phyloP scores from a whole-genome alignment of 2,329 filamentous ascomycete species.

The Colletotrichum scovillei region DNA sequence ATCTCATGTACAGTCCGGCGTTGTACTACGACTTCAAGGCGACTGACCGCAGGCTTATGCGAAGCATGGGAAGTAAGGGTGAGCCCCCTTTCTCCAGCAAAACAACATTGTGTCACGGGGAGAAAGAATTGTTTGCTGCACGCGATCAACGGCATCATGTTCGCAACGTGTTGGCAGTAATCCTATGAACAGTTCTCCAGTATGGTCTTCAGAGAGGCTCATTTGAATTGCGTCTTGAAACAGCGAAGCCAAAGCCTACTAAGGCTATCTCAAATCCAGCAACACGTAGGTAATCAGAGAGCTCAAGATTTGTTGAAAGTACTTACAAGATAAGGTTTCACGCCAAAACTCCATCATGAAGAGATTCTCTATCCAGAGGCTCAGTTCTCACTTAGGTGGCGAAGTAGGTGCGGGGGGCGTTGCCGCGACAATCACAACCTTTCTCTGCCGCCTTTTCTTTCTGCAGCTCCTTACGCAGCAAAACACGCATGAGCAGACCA shows the following conservation, averaged over 20 bases:
- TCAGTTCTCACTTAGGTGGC: background rate
- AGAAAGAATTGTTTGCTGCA: background rate
- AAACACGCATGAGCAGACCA: slow-evolving; percentile 19
- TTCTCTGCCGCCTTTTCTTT: slow-evolving; percentile 13
- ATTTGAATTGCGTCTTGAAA: background rate
- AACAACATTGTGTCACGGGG: background rate
- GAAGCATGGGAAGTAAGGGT: background rate
- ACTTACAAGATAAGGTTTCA: background rate
- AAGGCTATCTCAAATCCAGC: background rate
- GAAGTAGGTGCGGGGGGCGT: background rate
- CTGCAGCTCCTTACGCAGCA: slow-evolving; percentile 25
- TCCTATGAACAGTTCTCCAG: background rate
- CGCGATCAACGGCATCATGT: background rate
- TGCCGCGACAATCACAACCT: background rate
- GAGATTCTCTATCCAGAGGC: background rate
- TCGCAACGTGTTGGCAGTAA: background rate
- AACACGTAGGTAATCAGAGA: background rate
- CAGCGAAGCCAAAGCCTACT: background rate
- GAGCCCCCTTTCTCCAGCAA: background rate
- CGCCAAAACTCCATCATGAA: background rate
- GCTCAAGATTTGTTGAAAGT: background rate
- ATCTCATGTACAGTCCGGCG: background rate
- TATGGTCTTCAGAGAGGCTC: background rate
- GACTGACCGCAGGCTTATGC: background rate
- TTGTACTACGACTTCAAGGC: background rate